A percentile compares a stretch with the other conserved stretches of the same genome.
These are phyloP conservation scores for Balansia obtecta DNA, from an alignment of 2,329 filamentous ascomycete genomes.

Conservation along the genomic window DNA sequence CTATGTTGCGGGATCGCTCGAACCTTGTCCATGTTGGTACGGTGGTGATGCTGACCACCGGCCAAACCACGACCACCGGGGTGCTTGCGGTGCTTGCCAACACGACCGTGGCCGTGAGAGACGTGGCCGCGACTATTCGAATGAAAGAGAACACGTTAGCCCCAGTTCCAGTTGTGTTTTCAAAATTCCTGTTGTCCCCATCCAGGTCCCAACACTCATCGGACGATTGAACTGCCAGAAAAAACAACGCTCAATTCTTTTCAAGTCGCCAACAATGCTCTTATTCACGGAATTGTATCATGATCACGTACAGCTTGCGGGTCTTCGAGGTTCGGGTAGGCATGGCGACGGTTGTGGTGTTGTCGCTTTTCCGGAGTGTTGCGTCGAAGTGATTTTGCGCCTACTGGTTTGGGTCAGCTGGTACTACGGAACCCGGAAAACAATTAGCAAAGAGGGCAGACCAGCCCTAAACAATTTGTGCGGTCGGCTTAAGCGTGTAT, in stretches of 20 bases:
- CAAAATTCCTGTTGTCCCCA: not conserved
- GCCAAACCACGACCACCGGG: slow-evolving; percentile 76
- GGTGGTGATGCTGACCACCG: slow-evolving; percentile 91
- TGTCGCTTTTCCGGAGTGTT: slow-evolving; percentile 29
- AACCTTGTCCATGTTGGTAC: slow-evolving; percentile 58
- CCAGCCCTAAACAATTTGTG: slow-evolving; percentile 23
- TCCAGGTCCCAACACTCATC: not conserved
- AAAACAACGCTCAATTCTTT: slow-evolving; percentile 3
- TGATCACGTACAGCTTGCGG: slow-evolving; percentile 58
- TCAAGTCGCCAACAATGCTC: not conserved
- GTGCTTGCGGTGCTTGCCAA: slow-evolving; percentile 97
- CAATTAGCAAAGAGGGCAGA: slow-evolving; percentile 28
- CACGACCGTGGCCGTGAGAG: slow-evolving; percentile 93
- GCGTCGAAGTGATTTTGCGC: slow-evolving; percentile 26
- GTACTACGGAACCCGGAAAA: slow-evolving; percentile 17
- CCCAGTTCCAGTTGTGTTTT: not conserved
- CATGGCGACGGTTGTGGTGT: slow-evolving; percentile 44
- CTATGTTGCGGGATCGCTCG: slow-evolving; percentile 28
- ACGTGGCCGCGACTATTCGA: slow-evolving; percentile 79
- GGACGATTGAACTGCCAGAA: not conserved
- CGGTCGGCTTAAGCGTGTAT: not conserved
- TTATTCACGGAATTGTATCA: slow-evolving; percentile 5
- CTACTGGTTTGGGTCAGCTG: slow-evolving; percentile 15
- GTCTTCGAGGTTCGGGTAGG: slow-evolving; percentile 66
- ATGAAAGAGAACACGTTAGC: not conserved